phyloP scores from a whole-genome alignment of 2,329 filamentous ascomycete species.

The Exophiala sp. region DNA sequence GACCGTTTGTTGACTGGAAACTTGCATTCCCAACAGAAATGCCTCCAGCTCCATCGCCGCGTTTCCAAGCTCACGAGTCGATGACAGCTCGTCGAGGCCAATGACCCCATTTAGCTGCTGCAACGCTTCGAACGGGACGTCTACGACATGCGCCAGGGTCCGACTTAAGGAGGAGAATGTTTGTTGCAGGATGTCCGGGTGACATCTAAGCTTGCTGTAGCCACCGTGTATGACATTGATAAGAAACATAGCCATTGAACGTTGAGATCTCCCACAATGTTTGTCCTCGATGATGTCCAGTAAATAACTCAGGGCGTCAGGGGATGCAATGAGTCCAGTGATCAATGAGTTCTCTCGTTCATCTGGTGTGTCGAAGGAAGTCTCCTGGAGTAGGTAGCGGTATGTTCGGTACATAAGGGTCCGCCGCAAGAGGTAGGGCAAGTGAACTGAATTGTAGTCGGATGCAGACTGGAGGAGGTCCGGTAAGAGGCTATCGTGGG shows the following conservation, averaged over 20 bases:
- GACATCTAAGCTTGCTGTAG: neutral
- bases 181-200: conserved; percentile 9
- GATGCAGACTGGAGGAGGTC: neutral
- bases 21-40: conserved; percentile 3
- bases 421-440: conserved; percentile 10
- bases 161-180: conserved; percentile 9
- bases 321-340: neutral
- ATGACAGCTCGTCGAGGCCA: conserved; percentile 1
- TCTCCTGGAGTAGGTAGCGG: conserved; percentile 2
- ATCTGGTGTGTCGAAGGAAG: neutral
- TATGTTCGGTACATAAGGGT: conserved; percentile 10
- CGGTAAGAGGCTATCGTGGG: neutral
- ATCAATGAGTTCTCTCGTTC: neutral
- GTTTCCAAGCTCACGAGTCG: conserved; percentile 14
- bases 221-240: conserved; percentile 5
- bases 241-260: conserved; percentile 5
- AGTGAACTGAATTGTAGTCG: conserved; percentile 2
- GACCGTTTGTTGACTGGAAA: neutral
- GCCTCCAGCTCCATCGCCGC: conserved; percentile 11
- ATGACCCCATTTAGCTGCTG: conserved; percentile 1
- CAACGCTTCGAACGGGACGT: neutral
- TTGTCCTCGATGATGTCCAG: conserved; percentile 8
- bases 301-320: conserved; percentile 7
- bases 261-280: neutral
- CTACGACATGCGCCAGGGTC: conserved; percentile 3